These are phyloP conservation scores for Oryza coarctata DNA, from an alignment of 176 grass and related monocot species.

Conservation along the genomic window DNA sequence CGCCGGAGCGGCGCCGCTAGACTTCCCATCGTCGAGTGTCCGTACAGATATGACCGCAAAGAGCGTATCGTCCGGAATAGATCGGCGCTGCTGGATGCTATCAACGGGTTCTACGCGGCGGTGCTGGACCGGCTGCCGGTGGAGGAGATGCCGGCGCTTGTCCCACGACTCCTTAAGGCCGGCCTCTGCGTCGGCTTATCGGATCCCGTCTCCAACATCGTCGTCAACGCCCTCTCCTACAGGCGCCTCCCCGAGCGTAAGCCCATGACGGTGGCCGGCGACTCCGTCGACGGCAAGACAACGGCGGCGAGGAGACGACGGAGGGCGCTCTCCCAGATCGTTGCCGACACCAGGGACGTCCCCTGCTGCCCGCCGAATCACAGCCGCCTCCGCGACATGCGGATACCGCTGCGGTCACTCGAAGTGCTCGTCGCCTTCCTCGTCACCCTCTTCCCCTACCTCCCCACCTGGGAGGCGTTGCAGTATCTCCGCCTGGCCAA, in stretches of 20 bases:
- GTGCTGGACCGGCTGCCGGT: background rate
- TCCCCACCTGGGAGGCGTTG: conserved; percentile 5
- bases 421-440: conserved; percentile 25
- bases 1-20: background rate
- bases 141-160: background rate
- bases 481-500: conserved; percentile 22
- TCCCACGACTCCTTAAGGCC: too few species aligned
- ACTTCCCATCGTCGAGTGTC: background rate
- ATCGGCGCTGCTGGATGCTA: background rate
- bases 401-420: conserved; percentile 9
- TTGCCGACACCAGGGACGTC: background rate
- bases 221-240: too few species aligned
- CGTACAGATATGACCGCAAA: background rate
- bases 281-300: too few species aligned
- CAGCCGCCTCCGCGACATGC: background rate
- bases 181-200: too few species aligned
- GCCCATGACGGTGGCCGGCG: background rate
- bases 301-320: background rate
- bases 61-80: background rate
- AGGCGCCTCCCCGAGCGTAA: too few species aligned
- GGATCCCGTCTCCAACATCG: too few species aligned
- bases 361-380: background rate
- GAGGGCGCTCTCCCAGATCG: background rate
- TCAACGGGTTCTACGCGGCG: conserved; percentile 10
- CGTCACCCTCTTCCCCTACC: conserved; percentile 22